A percentile compares a stretch with the other conserved stretches of the same genome.
Conservation (phyloP, 257 asterid genomes). For the Prunella vulgaris region DNA sequence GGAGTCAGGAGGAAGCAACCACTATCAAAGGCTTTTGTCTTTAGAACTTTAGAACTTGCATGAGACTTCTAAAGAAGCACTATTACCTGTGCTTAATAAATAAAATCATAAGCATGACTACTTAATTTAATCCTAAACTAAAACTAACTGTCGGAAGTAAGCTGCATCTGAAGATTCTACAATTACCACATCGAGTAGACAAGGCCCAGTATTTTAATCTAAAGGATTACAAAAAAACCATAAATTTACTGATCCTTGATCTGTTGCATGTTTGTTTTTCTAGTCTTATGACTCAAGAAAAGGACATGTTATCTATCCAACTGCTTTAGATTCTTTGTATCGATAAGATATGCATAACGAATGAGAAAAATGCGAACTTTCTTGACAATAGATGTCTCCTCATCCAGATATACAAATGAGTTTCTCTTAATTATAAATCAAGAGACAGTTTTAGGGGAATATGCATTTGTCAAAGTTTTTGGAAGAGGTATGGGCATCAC, state of each 20-base stretch:
- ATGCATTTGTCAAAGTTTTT: background rate
- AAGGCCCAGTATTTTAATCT: background rate
- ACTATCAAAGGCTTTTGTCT: background rate
- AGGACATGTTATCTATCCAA: background rate
- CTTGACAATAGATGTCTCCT: background rate
- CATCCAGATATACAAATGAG: background rate
- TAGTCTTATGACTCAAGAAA: background rate
- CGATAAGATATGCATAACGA: background rate
- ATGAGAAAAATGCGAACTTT: background rate
- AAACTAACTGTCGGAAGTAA: background rate
- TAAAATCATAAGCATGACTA: background rate
- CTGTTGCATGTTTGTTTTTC: background rate
- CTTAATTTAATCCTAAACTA: constrained; percentile 5
- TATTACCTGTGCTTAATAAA: background rate
- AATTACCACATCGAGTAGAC: background rate
- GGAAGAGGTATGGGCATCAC: background rate
- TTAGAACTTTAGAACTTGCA: background rate
- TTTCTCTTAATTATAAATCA: background rate
- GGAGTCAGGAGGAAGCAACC: background rate
- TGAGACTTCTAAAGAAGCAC: background rate
- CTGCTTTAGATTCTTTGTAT: background rate
- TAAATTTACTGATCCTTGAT: background rate
- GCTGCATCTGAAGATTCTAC: background rate
- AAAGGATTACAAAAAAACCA: background rate
- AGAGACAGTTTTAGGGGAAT: background rate